Conservation (phyloP, 768 basidiomycete genomes). For the Lactarius vividus region DNA sequence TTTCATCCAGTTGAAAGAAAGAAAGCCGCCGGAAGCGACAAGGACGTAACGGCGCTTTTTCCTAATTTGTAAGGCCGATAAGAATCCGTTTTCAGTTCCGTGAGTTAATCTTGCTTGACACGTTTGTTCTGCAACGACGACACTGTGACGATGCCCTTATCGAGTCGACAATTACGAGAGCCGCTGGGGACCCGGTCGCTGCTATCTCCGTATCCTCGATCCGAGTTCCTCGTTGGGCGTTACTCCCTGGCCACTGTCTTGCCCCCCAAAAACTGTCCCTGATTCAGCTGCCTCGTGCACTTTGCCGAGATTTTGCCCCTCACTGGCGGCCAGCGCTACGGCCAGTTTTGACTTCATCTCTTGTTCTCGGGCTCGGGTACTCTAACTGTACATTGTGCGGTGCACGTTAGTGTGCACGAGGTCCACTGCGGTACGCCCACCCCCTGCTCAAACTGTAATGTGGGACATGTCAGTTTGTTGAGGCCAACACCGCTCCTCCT, state of each 20-base stretch:
- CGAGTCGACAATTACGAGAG: slow-evolving; percentile 4
- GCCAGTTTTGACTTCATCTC: not conserved
- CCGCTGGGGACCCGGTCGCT: slow-evolving; percentile 5
- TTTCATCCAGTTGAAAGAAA: not conserved
- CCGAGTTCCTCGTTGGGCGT: not conserved
- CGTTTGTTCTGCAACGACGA: not conserved
- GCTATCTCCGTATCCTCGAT: slow-evolving; percentile 6
- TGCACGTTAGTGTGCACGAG: not conserved
- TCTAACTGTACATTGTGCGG: not conserved
- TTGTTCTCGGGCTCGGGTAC: not conserved
- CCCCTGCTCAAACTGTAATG: not conserved
- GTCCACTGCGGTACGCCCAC: not conserved
- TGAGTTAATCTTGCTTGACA: not conserved
- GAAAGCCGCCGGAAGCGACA: not conserved
- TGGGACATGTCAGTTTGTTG: not conserved
- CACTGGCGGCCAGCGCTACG: not conserved
- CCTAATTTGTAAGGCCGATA: not conserved
- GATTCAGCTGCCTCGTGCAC: not conserved
- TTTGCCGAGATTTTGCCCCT: not conserved
- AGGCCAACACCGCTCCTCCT: not conserved
- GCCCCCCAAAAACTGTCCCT: not conserved
- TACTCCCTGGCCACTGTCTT: not conserved
- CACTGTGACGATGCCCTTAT: slow-evolving; percentile 1
- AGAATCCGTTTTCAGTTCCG: not conserved
- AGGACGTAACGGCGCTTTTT: not conserved